Evolutionary conservation across 2,329 filamentous ascomycete species (phyloP).

Genomic region (Aspergillus ustus): DNA sequence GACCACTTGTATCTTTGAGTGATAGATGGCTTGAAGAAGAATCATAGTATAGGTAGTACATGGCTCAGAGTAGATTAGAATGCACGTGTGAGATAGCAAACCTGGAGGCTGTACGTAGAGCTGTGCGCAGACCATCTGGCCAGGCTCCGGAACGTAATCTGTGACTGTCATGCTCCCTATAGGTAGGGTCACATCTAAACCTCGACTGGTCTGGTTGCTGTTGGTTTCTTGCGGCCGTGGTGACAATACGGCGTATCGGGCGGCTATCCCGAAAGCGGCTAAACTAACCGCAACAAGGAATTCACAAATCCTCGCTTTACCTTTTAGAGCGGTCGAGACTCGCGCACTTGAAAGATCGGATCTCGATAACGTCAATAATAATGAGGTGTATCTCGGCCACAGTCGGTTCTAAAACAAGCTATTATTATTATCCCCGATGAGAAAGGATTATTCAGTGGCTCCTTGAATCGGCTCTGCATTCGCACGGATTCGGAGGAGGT

Average conservation of each 20-base stretch:
- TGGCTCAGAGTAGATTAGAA: no score
- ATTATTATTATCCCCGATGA: background rate
- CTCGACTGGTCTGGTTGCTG: no score
- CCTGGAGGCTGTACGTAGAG: no score
- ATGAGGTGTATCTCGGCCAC: background rate
- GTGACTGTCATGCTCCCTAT: no score
- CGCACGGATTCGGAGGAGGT: background rate
- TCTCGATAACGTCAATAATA: background rate
- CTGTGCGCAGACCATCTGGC: no score
- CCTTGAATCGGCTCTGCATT: background rate
- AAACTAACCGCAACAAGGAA: constrained; percentile 15
- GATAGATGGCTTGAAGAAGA: no score
- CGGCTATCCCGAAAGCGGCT: constrained; percentile 3
- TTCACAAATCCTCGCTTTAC: constrained; percentile 11
- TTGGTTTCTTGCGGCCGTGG: no score
- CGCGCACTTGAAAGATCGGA: background rate
- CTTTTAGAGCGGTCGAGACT: background rate
- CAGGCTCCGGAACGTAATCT: no score
- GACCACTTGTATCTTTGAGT: no score
- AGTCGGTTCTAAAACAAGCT: background rate
- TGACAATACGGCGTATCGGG: background rate
- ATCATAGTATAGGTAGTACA: no score
- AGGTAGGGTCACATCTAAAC: no score
- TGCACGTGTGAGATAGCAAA: no score
- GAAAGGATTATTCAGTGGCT: background rate